Percentiles rank a stretch among this genome's conserved stretches.
phyloP scores from a whole-genome alignment of 2,329 filamentous ascomycete species.

The Tolypocladium ophioglossoides region DNA sequence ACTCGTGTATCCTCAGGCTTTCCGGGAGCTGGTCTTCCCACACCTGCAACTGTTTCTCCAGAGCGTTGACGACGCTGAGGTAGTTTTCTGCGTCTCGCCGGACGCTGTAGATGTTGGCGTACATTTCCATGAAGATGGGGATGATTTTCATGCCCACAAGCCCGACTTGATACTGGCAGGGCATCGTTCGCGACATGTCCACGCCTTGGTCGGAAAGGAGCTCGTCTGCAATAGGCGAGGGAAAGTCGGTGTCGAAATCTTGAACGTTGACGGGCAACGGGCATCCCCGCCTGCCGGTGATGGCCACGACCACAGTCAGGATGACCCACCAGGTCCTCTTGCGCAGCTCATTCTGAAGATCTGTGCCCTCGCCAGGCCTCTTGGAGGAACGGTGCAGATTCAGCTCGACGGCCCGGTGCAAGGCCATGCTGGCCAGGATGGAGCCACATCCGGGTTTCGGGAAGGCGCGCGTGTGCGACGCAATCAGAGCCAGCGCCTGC shows the following conservation, averaged over 20 bases:
- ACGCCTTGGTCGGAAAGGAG: constrained; percentile 54
- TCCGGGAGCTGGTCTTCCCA: constrained; percentile 57
- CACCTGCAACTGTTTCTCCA: constrained; percentile 53
- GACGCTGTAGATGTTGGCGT: constrained; percentile 64
- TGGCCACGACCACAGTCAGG: constrained; percentile 52
- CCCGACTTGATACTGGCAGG: constrained; percentile 58
- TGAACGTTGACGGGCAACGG: constrained; percentile 65
- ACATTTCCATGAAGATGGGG: constrained; percentile 62
- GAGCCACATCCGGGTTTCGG: constrained; percentile 69
- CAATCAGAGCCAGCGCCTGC: constrained; percentile 64
- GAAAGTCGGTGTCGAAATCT: constrained; percentile 72
- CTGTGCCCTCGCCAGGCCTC: constrained; percentile 31
- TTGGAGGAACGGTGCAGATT: constrained; percentile 64
- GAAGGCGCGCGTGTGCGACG: constrained; percentile 62
- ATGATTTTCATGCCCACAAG: constrained; percentile 55
- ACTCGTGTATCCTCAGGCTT: constrained; percentile 40
- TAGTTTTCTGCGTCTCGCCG: constrained; percentile 54
- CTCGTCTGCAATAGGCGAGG: constrained; percentile 61
- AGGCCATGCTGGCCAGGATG: constrained; percentile 52
- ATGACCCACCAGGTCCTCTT: constrained; percentile 72
- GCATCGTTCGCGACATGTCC: constrained; percentile 40
- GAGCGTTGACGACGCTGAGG: constrained; percentile 46
- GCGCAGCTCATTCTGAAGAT: constrained; percentile 62
- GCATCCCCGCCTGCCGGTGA: constrained; percentile 65
- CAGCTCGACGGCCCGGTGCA: constrained; percentile 62